Base-by-base conservation (phyloP, 345 rosid genomes). In the Lepidium didymum region DNA sequence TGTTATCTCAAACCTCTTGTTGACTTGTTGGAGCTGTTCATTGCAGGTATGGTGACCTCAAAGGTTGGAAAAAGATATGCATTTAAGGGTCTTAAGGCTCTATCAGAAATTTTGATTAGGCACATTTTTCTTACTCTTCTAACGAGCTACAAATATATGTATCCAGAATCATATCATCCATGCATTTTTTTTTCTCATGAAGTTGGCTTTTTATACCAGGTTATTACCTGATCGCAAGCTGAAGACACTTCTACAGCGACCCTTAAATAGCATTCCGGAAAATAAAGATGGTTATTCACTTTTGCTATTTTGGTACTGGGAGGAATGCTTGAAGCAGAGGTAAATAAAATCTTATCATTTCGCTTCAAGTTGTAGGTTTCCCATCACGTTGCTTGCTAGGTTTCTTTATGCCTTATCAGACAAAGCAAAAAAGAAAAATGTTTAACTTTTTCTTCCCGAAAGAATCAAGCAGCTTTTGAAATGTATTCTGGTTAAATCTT, bases 291-390 rank as follows among this genome's bases (percentile, higher is more conserved):
- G 97, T 58, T 69, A 87, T 75, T 87, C 97, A 40, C 93, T 94
- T 78, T 77, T 91, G 59, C 89, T 91, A 16, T 89, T 89, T 69
- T 94, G 97, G 99, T 91, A 91, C 69, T 94, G 94, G 87, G 99
- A 94, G 77, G 99, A 94, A n/a, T 85, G 96, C 80, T 77, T 94
- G 73, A 94, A 89, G 84, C 89, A 82, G 72, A 91, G 97, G 99
- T 94, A 70, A 67, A 46, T 10, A 25, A 29, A 46, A 11, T 70
- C 42, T 8, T 16, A 38, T 42, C 69, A 19, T 36, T 53, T 54
- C 54, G 66, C 50, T 50, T 45, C 36, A 38, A 16, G 4, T 47
- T 60, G 34, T 47, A 11, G 9, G 10, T 29, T 59, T 18, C 21
- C 37, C 37, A 14, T 62, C 43, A 8, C 2, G n/a, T 27, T 41